Evolutionary conservation across 2,329 filamentous ascomycete genomes (phyloP), one percentile per base, ranked within the genome.

Genomic region (Orbilia javanica): DNA sequence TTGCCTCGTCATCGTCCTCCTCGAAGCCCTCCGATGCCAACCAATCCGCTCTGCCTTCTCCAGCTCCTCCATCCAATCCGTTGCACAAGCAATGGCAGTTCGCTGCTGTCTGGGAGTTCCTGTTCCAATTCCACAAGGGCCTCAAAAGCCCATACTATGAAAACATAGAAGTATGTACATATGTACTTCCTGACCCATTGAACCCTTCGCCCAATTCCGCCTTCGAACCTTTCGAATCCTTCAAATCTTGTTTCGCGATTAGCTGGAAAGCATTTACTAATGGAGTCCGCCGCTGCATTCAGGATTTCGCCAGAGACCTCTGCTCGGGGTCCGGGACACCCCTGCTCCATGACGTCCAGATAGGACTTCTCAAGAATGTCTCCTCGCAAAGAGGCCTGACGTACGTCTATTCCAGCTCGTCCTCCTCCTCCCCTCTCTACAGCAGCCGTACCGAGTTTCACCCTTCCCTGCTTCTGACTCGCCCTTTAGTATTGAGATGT

Each of bases 371-470:
- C 76, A 97, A 97, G 87, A 94, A 92, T 83, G 91, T 97, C 62
- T 97, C 96, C 34, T 97, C 94, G 77, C 94, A 97, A 86, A 91
- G 94, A 80, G 94, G 94, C 80, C 87, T 98, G 57, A 96, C 92
- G 94, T 97, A 52, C 15, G 50, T 11, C 34, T 65, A 13, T 36
- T 62, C 31, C 13, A 11, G 11, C n/a, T 36, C 57, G 63, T 68
- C 13, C 44, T n/a, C 48, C 8, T 25, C 27, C 13, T 39, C 20
- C 44, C 8, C 29, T 62, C 31, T 34, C 34, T 20, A 39, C 46
- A n/a, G 27, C 80, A 46, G 62, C 31, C 39, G 22, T n/a, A 39
- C 6, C 44, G 46, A 52, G 18, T 31, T 62, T 39, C n/a, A 62
- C 50, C n/a, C 34, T 18, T 31, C 44, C 15, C 50, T 67, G 29